These are phyloP conservation scores for Pseudogymnoascus sp. DNA, from an alignment of 2,329 filamentous ascomycete species.

Conservation along the genomic window DNA sequence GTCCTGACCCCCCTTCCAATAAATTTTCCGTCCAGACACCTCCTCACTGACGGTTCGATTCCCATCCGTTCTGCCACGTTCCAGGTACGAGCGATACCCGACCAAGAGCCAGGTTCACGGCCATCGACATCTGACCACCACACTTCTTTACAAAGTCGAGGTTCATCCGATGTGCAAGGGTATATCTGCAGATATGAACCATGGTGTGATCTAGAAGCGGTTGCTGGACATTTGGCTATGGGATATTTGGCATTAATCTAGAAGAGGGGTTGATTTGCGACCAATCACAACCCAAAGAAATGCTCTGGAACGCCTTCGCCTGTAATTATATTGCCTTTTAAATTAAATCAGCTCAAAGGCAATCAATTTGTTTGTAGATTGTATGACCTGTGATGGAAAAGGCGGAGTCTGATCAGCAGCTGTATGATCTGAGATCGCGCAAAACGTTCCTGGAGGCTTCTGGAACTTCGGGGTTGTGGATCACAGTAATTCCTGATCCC, in stretches of 20 bases:
- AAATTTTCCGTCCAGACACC: not conserved
- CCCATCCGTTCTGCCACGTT: not conserved
- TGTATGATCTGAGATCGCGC: not conserved
- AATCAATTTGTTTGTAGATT: not conserved
- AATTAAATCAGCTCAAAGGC: not conserved
- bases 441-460: not conserved
- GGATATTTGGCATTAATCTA: not conserved
- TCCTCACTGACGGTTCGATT: not conserved
- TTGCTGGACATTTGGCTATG: not conserved
- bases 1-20: not conserved
- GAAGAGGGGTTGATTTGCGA: not conserved
- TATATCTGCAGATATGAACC: not conserved
- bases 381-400: not conserved
- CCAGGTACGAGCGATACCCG: not conserved
- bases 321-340: not conserved
- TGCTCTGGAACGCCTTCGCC: not conserved
- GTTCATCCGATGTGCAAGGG: not conserved
- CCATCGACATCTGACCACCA: not conserved
- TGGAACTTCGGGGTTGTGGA: not conserved
- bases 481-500: not conserved
- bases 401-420: not conserved
- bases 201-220: not conserved
- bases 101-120: not conserved
- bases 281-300: not conserved
- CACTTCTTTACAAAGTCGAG: not conserved